These are phyloP conservation scores for Aquilaria yunnanensis DNA, from an alignment of 345 rosid genomes.

Conservation along the genomic window DNA sequence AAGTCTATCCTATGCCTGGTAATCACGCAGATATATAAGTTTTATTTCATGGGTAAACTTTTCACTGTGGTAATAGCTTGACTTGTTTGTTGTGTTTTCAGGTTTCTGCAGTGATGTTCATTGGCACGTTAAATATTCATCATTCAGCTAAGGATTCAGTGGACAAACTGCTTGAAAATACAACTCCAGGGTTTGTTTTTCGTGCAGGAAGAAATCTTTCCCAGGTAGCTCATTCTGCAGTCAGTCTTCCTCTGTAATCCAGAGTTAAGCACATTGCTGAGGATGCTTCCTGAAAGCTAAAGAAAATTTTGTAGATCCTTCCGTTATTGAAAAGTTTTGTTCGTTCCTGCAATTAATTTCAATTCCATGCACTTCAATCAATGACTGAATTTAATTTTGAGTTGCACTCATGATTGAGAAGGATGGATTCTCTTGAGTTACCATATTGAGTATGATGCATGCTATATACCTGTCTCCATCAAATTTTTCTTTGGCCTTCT, in stretches of 20 bases:
- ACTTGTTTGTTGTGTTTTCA: conserved; percentile 18
- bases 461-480: too few species aligned
- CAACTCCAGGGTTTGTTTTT: conserved; percentile 37
- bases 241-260: conserved; percentile 3
- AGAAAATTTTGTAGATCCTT: too few species aligned
- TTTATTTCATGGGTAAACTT: neutral
- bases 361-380: too few species aligned
- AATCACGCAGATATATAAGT: conserved; percentile 10
- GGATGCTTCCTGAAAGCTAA: too few species aligned
- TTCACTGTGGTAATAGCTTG: neutral
- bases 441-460: too few species aligned
- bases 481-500: too few species aligned
- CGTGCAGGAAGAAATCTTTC: conserved; percentile 54
- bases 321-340: too few species aligned
- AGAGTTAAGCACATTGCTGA: too few species aligned
- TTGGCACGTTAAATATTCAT: conserved; percentile 44
- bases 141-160: conserved; percentile 19
- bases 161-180: conserved; percentile 20
- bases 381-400: too few species aligned
- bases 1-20: conserved; percentile 68
- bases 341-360: too few species aligned
- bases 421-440: too few species aligned
- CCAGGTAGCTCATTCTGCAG: conserved; percentile 40
- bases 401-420: too few species aligned
- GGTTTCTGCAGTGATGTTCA: conserved; percentile 47